These are phyloP conservation scores for Mycosphaerella sp. DNA, from an alignment of 2,329 filamentous ascomycete genomes.

Conservation along the genomic window DNA sequence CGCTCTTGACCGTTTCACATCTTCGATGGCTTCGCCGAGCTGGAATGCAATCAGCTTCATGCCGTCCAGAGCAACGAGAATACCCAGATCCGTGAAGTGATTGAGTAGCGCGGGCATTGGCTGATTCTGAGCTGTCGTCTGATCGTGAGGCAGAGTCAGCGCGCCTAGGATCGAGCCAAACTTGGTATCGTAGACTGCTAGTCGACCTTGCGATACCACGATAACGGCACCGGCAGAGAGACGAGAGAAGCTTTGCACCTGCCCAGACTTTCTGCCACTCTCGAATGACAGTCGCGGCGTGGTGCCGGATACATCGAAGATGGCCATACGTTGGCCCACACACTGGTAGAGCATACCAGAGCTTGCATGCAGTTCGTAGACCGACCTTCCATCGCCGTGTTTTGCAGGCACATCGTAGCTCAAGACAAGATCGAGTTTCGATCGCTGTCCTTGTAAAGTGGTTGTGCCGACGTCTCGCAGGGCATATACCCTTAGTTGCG, in stretches of 20 bases:
- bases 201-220: conserved; percentile 50
- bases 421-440: conserved; percentile 18
- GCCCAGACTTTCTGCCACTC: conserved; percentile 42
- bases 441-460: conserved; percentile 12
- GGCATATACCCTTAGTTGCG: conserved; percentile 17
- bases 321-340: conserved; percentile 47
- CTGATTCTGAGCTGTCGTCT: neutral
- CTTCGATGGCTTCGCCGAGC: conserved; percentile 29
- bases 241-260: conserved; percentile 56
- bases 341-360: conserved; percentile 60
- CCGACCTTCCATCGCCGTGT: conserved; percentile 6
- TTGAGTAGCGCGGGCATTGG: conserved; percentile 25
- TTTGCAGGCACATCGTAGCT: conserved; percentile 22
- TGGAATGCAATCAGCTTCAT: conserved; percentile 62
- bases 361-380: conserved; percentile 44
- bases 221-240: conserved; percentile 62
- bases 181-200: conserved; percentile 62
- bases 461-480: conserved; percentile 14
- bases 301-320: conserved; percentile 58
- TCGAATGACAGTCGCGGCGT: conserved; percentile 53
- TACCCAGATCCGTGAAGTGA: conserved; percentile 60
- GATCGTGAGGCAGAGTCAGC: conserved; percentile 28
- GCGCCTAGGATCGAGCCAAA: conserved; percentile 50
- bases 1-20: conserved; percentile 35
- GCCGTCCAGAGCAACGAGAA: conserved; percentile 59